Percentiles rank a stretch among this genome's conserved stretches.
Evolutionary conservation across 768 basidiomycete genomes (phyloP).

Genomic region (Leccinellum rugosiceps): DNA sequence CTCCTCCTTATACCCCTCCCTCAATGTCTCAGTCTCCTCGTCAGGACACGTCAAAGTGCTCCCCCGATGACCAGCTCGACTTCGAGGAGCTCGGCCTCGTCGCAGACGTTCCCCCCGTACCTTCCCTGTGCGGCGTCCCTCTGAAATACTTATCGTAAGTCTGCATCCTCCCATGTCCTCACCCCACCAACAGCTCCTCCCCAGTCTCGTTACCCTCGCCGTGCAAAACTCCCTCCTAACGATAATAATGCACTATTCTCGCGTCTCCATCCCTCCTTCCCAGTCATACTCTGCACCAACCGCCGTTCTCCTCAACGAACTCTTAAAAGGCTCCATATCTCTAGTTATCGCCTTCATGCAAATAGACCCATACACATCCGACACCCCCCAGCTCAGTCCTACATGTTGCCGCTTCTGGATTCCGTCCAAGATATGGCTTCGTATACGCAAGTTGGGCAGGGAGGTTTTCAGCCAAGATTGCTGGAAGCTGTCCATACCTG

Average conservation of each 20-base stretch:
- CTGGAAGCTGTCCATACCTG: constrained; percentile 97
- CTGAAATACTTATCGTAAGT: constrained; percentile 81
- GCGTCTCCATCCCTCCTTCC: constrained; percentile 73
- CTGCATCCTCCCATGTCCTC: constrained; percentile 2
- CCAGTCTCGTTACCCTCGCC: constrained; percentile 77
- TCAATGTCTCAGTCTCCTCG: constrained; percentile 23
- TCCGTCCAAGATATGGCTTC: constrained; percentile 35
- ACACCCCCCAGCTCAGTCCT: constrained; percentile 30
- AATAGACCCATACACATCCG: constrained; percentile 40
- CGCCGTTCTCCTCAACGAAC: constrained; percentile 91
- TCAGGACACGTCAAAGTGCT: constrained; percentile 26
- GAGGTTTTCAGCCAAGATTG: constrained; percentile 89
- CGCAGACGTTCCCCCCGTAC: constrained; percentile 36
- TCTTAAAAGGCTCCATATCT: constrained; percentile 89
- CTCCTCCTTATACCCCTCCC: constrained; percentile 22
- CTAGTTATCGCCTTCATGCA: constrained; percentile 76
- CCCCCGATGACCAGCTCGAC: constrained; percentile 36
- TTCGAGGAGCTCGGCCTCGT: constrained; percentile 47
- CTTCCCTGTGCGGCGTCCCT: constrained; percentile 65
- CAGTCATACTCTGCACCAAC: constrained; percentile 88
- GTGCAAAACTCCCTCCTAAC: constrained; percentile 90
- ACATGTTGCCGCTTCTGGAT: constrained; percentile 36
- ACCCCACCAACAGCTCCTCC: not conserved
- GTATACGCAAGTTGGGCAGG: constrained; percentile 54
- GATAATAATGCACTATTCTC: constrained; percentile 96